Conservation (phyloP, 768 basidiomycete genomes). For the Podaxis rugospora region DNA sequence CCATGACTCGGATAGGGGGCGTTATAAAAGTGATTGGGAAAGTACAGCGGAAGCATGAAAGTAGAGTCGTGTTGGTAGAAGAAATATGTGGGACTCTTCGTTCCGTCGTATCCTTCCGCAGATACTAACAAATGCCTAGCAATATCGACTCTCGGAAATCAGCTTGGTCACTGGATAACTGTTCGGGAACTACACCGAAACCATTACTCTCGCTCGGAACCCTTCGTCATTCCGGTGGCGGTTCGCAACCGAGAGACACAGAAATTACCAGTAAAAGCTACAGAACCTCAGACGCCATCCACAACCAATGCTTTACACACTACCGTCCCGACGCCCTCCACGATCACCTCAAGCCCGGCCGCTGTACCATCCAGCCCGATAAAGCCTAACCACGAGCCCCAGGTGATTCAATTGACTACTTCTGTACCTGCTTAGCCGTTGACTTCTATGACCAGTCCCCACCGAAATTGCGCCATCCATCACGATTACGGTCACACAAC, state of each 20-base stretch:
- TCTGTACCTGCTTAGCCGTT: not conserved
- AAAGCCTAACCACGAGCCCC: slow-evolving; percentile 16
- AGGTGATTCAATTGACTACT: slow-evolving; percentile 3
- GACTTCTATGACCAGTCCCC: slow-evolving; percentile 22
- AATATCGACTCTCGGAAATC: slow-evolving; percentile 41
- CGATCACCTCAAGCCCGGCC: slow-evolving; percentile 20
- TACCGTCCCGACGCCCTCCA: slow-evolving; percentile 15
- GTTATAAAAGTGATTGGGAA: slow-evolving; percentile 44
- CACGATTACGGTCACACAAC: slow-evolving; percentile 59
- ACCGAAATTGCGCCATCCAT: slow-evolving; percentile 66
- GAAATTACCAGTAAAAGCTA: not conserved
- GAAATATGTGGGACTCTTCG: slow-evolving; percentile 42
- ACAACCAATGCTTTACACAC: slow-evolving; percentile 10
- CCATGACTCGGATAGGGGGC: slow-evolving; percentile 41
- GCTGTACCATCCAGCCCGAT: slow-evolving; percentile 23
- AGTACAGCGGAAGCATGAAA: slow-evolving; percentile 34
- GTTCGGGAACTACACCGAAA: slow-evolving; percentile 51
- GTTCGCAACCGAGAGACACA: not conserved
- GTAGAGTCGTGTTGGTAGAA: slow-evolving; percentile 43
- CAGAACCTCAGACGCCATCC: slow-evolving; percentile 1
- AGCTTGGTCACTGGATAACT: slow-evolving; percentile 50
- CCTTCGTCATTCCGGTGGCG: slow-evolving; percentile 45
- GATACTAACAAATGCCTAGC: slow-evolving; percentile 23
- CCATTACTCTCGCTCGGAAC: slow-evolving; percentile 42
- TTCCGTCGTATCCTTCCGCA: not conserved